Base-by-base conservation (phyloP, 2,329 filamentous ascomycete species). In the Tympanopsis confertula region DNA sequence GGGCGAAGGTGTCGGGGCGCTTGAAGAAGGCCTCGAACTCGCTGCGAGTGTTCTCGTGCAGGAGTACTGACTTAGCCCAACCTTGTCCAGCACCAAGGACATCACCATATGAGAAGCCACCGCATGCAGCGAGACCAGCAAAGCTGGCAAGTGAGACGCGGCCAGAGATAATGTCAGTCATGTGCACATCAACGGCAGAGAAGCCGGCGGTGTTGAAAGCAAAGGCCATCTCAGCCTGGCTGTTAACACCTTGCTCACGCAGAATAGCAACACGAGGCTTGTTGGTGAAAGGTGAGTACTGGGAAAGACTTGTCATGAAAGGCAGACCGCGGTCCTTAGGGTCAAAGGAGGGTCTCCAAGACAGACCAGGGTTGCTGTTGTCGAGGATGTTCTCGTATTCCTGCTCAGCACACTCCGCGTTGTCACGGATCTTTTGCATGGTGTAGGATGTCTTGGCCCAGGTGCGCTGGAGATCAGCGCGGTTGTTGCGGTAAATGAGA, bases 171-270 rank as follows among this genome's bases (percentile, higher is more conserved):
- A 96, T 79, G 50, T 96, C 89, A 3, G 83, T 91, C 91, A 98
- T 96, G 68, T 95, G 89, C 1, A 96, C 82, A 53, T 98, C 89
- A 35, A 96, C 75, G 13, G 88, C 78, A 36, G 87, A 81, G 63
- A 96, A 96, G 26, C 89, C 89, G 32, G 91, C 89, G 24, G 79
- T 78, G 46, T 82, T 79, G 70, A 96, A 96, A 36, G 88, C 87
- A 53, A 94, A 96, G 1, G 91, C 91, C 86, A 98, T 94, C 59
- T 98, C 91, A n/a, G 86, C 80, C 50, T 95, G 78, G 30, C 88
- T 86, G 62, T 98, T 96, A 47, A 94, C 86, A 56, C 91, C 91
- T 58, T 95, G 87, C 59, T 96, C 91, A 53, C 91, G 75, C 17
- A 98, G 76, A 48, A 98, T 94, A 32, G 91, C 91, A 18, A 98